A percentile compares a stretch with the other conserved stretches of the same genome.
Conservation (phyloP, 495 filamentous ascomycete genomes). For the Aspergillus baeticus region DNA sequence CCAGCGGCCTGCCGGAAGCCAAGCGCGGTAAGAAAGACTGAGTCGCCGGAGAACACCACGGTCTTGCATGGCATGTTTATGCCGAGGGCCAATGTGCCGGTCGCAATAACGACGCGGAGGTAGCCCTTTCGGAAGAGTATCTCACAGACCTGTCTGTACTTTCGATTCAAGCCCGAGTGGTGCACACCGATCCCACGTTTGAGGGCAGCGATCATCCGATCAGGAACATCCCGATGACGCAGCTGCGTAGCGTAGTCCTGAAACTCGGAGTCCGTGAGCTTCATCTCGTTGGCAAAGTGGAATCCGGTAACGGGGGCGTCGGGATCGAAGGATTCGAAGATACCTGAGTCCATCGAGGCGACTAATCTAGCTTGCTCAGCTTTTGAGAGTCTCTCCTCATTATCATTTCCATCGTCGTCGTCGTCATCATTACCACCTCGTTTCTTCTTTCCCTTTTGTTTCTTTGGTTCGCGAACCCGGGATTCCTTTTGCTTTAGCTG, state of each 20-base stretch:
- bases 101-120: conserved; percentile 71
- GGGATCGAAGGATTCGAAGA: conserved; percentile 63
- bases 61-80: conserved; percentile 88
- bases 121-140: conserved; percentile 70
- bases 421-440: conserved; percentile 3
- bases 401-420: neutral
- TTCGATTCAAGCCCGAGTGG: conserved; percentile 75
- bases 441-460: conserved; percentile 38
- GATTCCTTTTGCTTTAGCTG: conserved; percentile 33
- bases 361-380: conserved; percentile 52
- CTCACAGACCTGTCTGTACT: conserved; percentile 62
- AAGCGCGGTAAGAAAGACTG: conserved; percentile 66
- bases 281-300: conserved; percentile 62
- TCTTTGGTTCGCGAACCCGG: conserved; percentile 27
- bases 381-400: conserved; percentile 34
- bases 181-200: conserved; percentile 70
- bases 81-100: conserved; percentile 71
- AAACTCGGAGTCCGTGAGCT: conserved; percentile 52
- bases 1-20: conserved; percentile 76
- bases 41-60: conserved; percentile 73
- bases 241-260: conserved; percentile 45
- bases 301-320: conserved; percentile 59
- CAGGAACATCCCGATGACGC: conserved; percentile 37
- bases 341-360: conserved; percentile 50
- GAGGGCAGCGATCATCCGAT: conserved; percentile 54